phyloP scores from a whole-genome alignment of 305 asterid genomes.

The Fraxinus velutina region DNA sequence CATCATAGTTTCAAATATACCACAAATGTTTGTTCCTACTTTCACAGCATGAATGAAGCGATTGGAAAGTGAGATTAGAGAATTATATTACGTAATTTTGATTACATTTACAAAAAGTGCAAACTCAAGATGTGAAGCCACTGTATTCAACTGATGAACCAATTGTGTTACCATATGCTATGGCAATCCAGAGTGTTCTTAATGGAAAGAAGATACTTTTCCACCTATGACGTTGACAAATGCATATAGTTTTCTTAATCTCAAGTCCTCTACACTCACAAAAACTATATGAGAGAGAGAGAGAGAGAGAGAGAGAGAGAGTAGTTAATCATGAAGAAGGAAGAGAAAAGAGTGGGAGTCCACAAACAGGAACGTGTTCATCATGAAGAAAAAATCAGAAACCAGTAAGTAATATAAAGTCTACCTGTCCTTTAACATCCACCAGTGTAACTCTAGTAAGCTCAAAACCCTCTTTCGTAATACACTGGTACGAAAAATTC shows the following conservation, averaged over 20 bases:
- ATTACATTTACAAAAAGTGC: neutral
- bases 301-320: neutral
- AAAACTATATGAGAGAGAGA: neutral
- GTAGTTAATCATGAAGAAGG: neutral
- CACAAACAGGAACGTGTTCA: neutral
- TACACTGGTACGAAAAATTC: slow-evolving; percentile 54
- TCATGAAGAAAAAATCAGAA: neutral
- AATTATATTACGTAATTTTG: neutral
- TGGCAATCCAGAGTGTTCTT: neutral
- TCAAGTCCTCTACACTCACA: neutral
- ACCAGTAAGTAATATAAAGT: neutral
- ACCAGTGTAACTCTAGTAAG: slow-evolving; percentile 83
- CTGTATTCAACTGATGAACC: slow-evolving; percentile 2
- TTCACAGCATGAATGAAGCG: neutral
- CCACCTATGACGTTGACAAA: neutral
- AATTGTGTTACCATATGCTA: neutral
- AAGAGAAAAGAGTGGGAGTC: neutral
- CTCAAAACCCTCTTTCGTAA: slow-evolving; percentile 81
- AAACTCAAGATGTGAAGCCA: neutral
- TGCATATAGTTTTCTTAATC: neutral
- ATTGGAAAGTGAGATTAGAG: neutral
- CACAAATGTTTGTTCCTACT: neutral
- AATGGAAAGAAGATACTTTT: neutral
- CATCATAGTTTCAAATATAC: neutral
- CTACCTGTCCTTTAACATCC: slow-evolving; percentile 76